Evolutionary conservation across 495 filamentous ascomycete genomes (phyloP).

Genomic region (Aspergillus nanangensis): DNA sequence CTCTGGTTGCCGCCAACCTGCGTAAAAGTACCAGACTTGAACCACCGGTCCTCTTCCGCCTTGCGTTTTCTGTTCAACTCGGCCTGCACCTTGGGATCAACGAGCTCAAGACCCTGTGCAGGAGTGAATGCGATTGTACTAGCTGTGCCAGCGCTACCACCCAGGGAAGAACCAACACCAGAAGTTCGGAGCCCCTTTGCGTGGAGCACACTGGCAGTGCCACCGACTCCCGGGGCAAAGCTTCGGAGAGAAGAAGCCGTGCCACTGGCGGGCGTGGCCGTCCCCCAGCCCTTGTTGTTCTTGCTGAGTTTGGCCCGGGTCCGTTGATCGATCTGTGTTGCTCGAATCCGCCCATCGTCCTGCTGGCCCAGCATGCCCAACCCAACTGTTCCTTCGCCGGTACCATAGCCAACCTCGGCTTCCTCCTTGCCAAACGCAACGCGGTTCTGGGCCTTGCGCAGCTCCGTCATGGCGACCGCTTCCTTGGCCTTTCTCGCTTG

Average conservation of each 20-base stretch:
- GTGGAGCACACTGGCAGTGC: slow-evolving; percentile 61
- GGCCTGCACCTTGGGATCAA: slow-evolving; percentile 86
- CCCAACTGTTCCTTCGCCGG: slow-evolving; percentile 79
- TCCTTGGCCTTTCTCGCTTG: slow-evolving; percentile 95
- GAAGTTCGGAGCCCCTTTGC: slow-evolving; percentile 69
- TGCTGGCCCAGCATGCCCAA: slow-evolving; percentile 92
- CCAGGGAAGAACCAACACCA: slow-evolving; percentile 67
- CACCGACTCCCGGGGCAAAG: slow-evolving; percentile 60
- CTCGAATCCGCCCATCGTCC: slow-evolving; percentile 82
- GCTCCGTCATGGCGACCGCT: slow-evolving; percentile 92
- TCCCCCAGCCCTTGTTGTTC: slow-evolving; percentile 95
- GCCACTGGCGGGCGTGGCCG: slow-evolving; percentile 56
- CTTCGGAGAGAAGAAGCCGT: slow-evolving; percentile 74
- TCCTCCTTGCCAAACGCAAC: slow-evolving; percentile 97
- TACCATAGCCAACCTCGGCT: slow-evolving; percentile 87
- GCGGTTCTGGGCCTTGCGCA: slow-evolving; percentile 93
- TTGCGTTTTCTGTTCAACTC: slow-evolving; percentile 81
- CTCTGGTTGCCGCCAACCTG: slow-evolving; percentile 61
- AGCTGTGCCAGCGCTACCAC: slow-evolving; percentile 63
- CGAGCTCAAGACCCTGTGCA: slow-evolving; percentile 89
- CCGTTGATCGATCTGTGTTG: slow-evolving; percentile 84
- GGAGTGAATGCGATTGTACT: slow-evolving; percentile 91
- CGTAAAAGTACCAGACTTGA: slow-evolving; percentile 93
- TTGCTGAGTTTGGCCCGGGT: slow-evolving; percentile 89
- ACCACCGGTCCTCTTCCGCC: slow-evolving; percentile 92